A percentile compares a stretch with the other conserved stretches of the same genome.
Evolutionary conservation across 148 eudicot species (phyloP).

Genomic region (Oxyria digyna): DNA sequence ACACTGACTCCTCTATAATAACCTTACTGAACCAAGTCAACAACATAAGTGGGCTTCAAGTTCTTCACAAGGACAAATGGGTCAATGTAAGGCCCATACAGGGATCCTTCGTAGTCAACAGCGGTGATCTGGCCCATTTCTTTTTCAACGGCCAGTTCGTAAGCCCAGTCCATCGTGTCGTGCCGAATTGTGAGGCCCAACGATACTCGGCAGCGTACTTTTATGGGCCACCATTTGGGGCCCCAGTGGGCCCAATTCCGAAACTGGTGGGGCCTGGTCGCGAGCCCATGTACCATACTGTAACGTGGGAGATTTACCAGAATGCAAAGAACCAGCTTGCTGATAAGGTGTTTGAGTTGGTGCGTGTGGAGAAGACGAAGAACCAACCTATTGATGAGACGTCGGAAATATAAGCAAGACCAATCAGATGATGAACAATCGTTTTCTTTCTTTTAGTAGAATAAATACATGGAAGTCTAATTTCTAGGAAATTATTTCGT

Average conservation of each 20-base stretch:
- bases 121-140: conserved; percentile 25
- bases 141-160: conserved; percentile 19
- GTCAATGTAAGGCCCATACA: conserved; percentile 12
- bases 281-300: conserved; percentile 1
- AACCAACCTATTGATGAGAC: not conserved
- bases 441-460: no score
- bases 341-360: conserved; percentile 10
- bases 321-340: conserved; percentile 9
- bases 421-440: no score
- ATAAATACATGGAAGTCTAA: no score
- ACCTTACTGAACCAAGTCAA: conserved; percentile 19
- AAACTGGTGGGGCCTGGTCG: not conserved
- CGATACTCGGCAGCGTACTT: conserved; percentile 18
- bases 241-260: conserved; percentile 8
- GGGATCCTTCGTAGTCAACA: conserved; percentile 18
- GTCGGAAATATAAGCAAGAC: not conserved
- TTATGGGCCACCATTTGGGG: conserved; percentile 16
- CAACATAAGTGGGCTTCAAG: conserved; percentile 20
- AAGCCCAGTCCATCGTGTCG: conserved; percentile 16
- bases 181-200: conserved; percentile 12
- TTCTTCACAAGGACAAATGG: conserved; percentile 13
- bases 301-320: conserved; percentile 18
- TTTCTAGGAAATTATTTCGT: no score
- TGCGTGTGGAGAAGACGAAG: not conserved
- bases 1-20: conserved; percentile 23